A percentile compares a stretch with the other conserved stretches of the same genome.
These are phyloP conservation scores for Penicillium chermesinum DNA, from an alignment of 495 filamentous ascomycete genomes.

Conservation along the genomic window DNA sequence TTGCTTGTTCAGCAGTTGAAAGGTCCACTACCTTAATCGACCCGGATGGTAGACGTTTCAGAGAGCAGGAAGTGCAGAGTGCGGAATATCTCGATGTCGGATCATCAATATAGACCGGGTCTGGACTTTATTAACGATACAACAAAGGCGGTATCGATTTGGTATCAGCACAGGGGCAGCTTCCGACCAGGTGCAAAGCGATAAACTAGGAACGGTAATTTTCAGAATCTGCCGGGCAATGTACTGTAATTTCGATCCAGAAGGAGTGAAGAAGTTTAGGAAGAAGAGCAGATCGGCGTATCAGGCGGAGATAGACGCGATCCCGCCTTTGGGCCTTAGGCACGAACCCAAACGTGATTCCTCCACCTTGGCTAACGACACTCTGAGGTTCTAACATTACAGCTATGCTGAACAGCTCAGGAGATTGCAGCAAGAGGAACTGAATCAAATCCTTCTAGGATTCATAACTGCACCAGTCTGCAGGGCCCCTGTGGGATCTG, in stretches of 20 bases:
- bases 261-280: background rate
- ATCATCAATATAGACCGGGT: too few relatives aligned
- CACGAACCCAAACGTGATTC: constrained; percentile 6
- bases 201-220: background rate
- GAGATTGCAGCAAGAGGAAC: background rate
- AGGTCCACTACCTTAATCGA: too few relatives aligned
- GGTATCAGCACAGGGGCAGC: too few relatives aligned
- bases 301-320: constrained; percentile 1
- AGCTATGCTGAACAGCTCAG: background rate
- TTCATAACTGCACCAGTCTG: background rate
- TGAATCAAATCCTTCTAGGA: background rate
- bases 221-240: background rate
- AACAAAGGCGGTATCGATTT: too few relatives aligned
- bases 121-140: too few relatives aligned
- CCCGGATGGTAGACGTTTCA: too few relatives aligned
- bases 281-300: constrained; percentile 1
- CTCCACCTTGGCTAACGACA: constrained; percentile 1
- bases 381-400: background rate
- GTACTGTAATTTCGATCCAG: background rate
- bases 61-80: too few relatives aligned
- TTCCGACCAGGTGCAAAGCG: too few relatives aligned
- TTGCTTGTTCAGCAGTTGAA: too few relatives aligned
- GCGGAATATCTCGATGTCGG: too few relatives aligned
- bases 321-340: constrained; percentile 2
- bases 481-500: background rate